These are phyloP conservation scores for Leptodontidium sp. DNA, from an alignment of 2,329 filamentous ascomycete species.

Conservation along the genomic window DNA sequence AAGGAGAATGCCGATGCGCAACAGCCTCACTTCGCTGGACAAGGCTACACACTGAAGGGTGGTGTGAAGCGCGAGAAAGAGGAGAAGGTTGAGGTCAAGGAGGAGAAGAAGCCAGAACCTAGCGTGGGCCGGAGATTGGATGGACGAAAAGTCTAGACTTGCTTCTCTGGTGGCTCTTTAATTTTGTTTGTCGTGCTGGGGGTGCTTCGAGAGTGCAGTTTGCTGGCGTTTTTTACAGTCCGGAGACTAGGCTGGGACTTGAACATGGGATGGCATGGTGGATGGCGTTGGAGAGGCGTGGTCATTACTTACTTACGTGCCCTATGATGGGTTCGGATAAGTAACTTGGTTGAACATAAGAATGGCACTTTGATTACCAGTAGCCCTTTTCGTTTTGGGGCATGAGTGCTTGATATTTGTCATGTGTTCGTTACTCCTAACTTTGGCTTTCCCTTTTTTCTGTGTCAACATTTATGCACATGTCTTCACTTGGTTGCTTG, in stretches of 20 bases:
- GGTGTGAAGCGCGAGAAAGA: slow-evolving; percentile 72
- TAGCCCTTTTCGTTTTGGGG: not conserved
- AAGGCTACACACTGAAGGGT: slow-evolving; percentile 80
- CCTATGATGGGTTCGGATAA: slow-evolving; percentile 1
- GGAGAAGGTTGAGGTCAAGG: slow-evolving; percentile 31
- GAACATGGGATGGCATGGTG: not conserved
- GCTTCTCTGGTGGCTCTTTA: not conserved
- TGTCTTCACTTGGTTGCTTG: too few relatives aligned
- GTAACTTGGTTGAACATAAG: not conserved
- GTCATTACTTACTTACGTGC: not conserved
- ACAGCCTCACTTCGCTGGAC: slow-evolving; percentile 81
- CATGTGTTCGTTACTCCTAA: too few relatives aligned
- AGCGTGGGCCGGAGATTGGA: slow-evolving; percentile 38
- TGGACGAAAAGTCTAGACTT: slow-evolving; percentile 31
- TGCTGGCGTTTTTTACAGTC: slow-evolving; percentile 11
- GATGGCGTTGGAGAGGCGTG: slow-evolving; percentile 13
- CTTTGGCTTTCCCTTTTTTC: too few relatives aligned
- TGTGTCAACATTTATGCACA: too few relatives aligned
- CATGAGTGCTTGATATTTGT: not conserved
- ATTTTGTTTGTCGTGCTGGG: not conserved
- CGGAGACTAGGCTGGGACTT: slow-evolving; percentile 6
- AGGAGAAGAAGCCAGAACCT: slow-evolving; percentile 38
- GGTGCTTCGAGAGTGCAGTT: not conserved
- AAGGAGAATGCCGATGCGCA: slow-evolving; percentile 70
- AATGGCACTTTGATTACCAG: not conserved